Base-by-base conservation (phyloP, 768 basidiomycete genomes). In the Suillus cothurnatus region DNA sequence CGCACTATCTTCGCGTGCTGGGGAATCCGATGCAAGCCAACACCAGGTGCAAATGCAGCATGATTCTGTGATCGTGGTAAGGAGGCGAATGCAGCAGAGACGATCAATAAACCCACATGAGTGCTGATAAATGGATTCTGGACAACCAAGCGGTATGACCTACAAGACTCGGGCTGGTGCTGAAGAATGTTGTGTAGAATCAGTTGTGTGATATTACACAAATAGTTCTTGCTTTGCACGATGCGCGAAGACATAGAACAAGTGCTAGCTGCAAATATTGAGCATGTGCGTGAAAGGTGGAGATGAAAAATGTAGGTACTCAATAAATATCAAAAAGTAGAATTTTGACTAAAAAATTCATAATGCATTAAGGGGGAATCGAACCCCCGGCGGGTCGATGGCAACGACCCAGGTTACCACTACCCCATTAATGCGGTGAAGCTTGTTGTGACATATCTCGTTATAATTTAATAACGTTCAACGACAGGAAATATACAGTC, bases 361-460 rank as follows among this genome's bases (percentile, higher is more conserved):
- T 0, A 60, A 41, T 86, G 86, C 86, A 87, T 87, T 86, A 88
- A 87, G 85, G 73, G 86, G 86, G 87, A 88, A 88, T 88, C 85
- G 86, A 88, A 88, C 87, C 86, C 87, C 85, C 86, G 87, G 86
- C 87, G 86, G 87, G 85, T 87, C 86, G 72, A 73, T 74, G 73
- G 73, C 73, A 73, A 74, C 73, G 73, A 74, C 72, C 73, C 71
- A 74, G 73, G 73, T 74, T 74, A 74, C 73, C 73, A 74, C 73
- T 74, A 74, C 73, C 73, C 73, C 72, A 73, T 73, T 73, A 73
- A 73, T 73, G 72, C 72, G 31, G 32, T 60, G 31, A 6, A 36
- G 21, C n/a, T 2, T 8, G 11, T 15, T 17, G 2, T 19, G 28
- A 53, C 28, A 4, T 52, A 19, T 53, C 9, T 31, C 28, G 6